Evolutionary conservation across 1,284 basidiomycete genomes (phyloP), one percentile per base, ranked within the genome.

Genomic region (Heterobasidion irregulare): DNA sequence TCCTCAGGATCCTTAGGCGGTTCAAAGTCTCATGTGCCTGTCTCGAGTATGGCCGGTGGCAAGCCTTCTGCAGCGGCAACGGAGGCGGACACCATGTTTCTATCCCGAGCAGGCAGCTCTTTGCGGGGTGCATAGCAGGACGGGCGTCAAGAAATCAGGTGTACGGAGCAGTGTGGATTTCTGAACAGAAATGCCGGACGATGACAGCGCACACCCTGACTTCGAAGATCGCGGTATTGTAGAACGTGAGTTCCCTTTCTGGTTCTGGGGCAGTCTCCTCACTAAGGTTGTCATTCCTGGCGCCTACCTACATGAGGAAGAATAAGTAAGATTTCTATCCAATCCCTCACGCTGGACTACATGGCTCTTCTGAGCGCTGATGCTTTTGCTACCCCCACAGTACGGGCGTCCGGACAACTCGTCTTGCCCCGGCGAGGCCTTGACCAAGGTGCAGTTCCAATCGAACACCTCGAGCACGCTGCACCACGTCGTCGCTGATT

Each of bases 221-320:
- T 44, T 66, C 0, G 2, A 49, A 1, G 59, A 60, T 16, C 62
- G 60, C 8, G 67, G 69, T 41, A 70, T 74, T 18, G 2, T 43
- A 0, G 67, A 66, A 1, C 62, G 61, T 0, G 70, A 68, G 0
- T 70, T 73, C 55, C 72, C 72, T 10, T 75, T 73, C 57, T 71
- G 67, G 55, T 84, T 81, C 65, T 84, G 77, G 72, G 77, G 78
- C 19, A 67, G 67, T 19, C 66, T 65, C 1, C 26, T 26, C 26
- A 26, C 26, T 26, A 60, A 12, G n/a, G 19, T 63, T 41, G 72
- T 69, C 2, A 63, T 47, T 6, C 50, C 64, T 41, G 70, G 70
- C 6, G 64, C 68, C 12, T 79, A 80, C 59, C 69, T 83, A 26
- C 72, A 80, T 60, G 67, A 66, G n/a, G n/a, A n/a, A n/a, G n/a